These are phyloP conservation scores for Emergomyces orientalis DNA, from an alignment of 2,329 filamentous ascomycete genomes.

Conservation along the genomic window DNA sequence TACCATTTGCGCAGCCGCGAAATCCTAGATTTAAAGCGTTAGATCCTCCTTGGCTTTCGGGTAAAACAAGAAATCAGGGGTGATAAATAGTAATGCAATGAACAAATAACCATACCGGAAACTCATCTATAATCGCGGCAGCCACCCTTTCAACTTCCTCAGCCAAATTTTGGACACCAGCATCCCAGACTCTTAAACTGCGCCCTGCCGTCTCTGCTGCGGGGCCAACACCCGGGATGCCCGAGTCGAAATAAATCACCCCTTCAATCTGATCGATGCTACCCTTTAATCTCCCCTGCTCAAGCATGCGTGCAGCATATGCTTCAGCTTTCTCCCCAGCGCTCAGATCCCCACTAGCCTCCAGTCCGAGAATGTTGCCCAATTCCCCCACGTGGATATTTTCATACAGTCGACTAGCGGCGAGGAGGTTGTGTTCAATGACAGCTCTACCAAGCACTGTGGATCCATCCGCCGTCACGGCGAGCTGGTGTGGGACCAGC, in stretches of 20 bases:
- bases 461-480: slow-evolving; percentile 77
- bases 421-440: slow-evolving; percentile 90
- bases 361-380: slow-evolving; percentile 66
- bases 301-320: slow-evolving; percentile 90
- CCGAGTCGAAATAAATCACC: slow-evolving; percentile 72
- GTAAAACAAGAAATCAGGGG: not conserved
- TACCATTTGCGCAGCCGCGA: slow-evolving; percentile 29
- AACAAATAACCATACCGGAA: slow-evolving; percentile 54
- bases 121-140: slow-evolving; percentile 67
- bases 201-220: slow-evolving; percentile 51
- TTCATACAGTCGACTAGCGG: slow-evolving; percentile 66
- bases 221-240: slow-evolving; percentile 58
- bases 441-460: slow-evolving; percentile 91
- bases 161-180: slow-evolving; percentile 73
- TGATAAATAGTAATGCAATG: not conserved
- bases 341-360: slow-evolving; percentile 37
- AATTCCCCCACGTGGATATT: slow-evolving; percentile 71
- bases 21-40: slow-evolving; percentile 21
- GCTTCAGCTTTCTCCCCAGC: slow-evolving; percentile 70
- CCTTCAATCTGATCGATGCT: slow-evolving; percentile 90
- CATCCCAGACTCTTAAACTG: slow-evolving; percentile 78
- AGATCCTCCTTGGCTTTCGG: not conserved
- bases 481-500: slow-evolving; percentile 79
- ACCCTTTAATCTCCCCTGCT: slow-evolving; percentile 79
- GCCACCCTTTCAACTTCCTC: slow-evolving; percentile 86